Percentiles rank a stretch among this genome's conserved stretches.
These are phyloP conservation scores for Cryptococcus sp. DNA, from an alignment of 1,284 basidiomycete genomes.

Conservation along the genomic window DNA sequence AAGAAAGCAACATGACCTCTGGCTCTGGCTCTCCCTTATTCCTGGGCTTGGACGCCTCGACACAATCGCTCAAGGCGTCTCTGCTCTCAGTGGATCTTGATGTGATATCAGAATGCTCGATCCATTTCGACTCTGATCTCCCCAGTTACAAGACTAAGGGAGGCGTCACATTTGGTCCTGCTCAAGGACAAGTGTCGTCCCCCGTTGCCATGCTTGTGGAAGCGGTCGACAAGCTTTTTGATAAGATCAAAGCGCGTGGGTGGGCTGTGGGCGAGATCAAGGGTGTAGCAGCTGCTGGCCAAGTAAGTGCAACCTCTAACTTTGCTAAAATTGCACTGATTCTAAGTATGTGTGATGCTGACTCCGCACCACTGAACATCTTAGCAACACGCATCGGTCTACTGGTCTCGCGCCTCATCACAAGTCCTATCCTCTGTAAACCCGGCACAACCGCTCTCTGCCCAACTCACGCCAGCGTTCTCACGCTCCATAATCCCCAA, in stretches of 20 bases:
- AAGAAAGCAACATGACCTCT: neutral
- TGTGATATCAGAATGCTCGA: slow-evolving; percentile 69
- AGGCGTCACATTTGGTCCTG: slow-evolving; percentile 69
- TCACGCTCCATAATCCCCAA: slow-evolving; percentile 73
- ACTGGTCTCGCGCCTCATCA: slow-evolving; percentile 69
- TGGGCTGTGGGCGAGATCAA: slow-evolving; percentile 37
- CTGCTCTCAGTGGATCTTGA: slow-evolving; percentile 64
- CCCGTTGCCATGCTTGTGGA: slow-evolving; percentile 83
- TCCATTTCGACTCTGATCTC: slow-evolving; percentile 80
- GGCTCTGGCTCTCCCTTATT: slow-evolving; percentile 58
- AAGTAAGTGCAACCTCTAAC: slow-evolving; percentile 26
- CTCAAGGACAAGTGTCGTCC: slow-evolving; percentile 65
- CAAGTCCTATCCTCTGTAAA: slow-evolving; percentile 62
- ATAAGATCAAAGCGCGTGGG: slow-evolving; percentile 65
- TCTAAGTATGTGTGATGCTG: neutral
- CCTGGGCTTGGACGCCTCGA: slow-evolving; percentile 83
- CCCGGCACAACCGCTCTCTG: slow-evolving; percentile 57
- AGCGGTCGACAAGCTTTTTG: slow-evolving; percentile 75
- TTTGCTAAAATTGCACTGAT: slow-evolving; percentile 1
- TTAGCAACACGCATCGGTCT: slow-evolving; percentile 85
- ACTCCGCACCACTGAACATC: too few relatives aligned
- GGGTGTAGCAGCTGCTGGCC: slow-evolving; percentile 45
- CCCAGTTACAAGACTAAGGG: slow-evolving; percentile 70
- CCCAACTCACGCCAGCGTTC: slow-evolving; percentile 61
- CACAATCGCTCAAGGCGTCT: slow-evolving; percentile 75